Evolutionary conservation across 805 yeast genomes (phyloP), one percentile per base, ranked within the genome.

Genomic region (Candida hungchunana): DNA sequence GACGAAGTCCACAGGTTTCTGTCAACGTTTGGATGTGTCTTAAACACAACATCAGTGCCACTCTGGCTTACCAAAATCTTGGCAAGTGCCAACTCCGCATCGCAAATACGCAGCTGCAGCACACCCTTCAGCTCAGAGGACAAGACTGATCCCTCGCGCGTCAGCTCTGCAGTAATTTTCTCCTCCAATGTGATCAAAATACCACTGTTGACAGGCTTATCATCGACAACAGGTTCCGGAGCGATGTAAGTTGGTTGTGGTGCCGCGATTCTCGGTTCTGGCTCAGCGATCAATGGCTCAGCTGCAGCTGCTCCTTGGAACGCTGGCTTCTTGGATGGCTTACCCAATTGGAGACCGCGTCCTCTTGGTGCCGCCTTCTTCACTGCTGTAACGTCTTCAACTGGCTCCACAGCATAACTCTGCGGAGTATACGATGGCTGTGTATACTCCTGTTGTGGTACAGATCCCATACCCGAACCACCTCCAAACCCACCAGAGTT

Each of bases 11-110:
- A 93, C 53, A 75, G 60, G 27, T 64, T 66, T 54, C 84, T 81
- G 64, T 93, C 97, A 47, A 93, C 94, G 58, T 90, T 89, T 45
- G 98, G 98, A 67, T 93, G 96, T 12, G 97, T 88, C 62, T 89
- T 89, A 67, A 75, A 93, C 55, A 82, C 88, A 30, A 78, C 45
- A 65, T 76, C 60, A 25, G 67, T 60, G 12, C 71, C 62, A 27
- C 66, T 62, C 27, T 78, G 69, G 27, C 66, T 59, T 46, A 89
- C 64, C 43, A 73, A 55, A 40, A 93, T 70, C 55, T 74, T 75
- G 37, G 87, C 74, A 48, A 72, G 73, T 11, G 94, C 78, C 46
- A 80, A 69, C 26, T 70, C 74, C n/a, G 82, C 67, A 52, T 88
- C 75, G 58, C 82, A 88, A 45, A 93, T 78, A 58, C 96, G 80